These are phyloP conservation scores for Comarum palustre DNA, from an alignment of 306 rosid genomes.

Conservation along the genomic window DNA sequence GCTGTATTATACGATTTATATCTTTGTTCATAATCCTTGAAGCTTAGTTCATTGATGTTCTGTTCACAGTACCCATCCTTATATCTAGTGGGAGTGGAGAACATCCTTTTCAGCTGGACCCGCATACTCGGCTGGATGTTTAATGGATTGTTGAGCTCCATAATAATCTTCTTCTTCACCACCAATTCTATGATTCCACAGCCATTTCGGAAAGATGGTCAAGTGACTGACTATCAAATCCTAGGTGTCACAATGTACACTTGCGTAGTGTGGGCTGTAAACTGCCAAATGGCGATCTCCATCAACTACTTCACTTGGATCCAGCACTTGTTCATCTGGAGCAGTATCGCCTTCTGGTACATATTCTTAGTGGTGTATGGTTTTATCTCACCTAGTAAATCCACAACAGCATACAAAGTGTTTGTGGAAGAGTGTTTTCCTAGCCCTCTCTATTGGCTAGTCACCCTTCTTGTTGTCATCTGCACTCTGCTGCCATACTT, in stretches of 20 bases:
- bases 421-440: slow-evolving; percentile 74
- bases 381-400: slow-evolving; percentile 46
- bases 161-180: slow-evolving; percentile 69
- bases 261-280: slow-evolving; percentile 76
- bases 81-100: slow-evolving; percentile 73
- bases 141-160: slow-evolving; percentile 66
- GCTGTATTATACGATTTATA: not conserved
- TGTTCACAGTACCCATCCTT: slow-evolving; percentile 57
- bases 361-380: slow-evolving; percentile 64
- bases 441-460: slow-evolving; percentile 63
- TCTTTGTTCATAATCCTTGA: not conserved
- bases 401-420: slow-evolving; percentile 77
- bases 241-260: slow-evolving; percentile 77
- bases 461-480: slow-evolving; percentile 57
- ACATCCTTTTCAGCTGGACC: slow-evolving; percentile 78
- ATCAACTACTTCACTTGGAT: slow-evolving; percentile 93
- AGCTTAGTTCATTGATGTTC: slow-evolving; percentile 2
- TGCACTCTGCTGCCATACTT: slow-evolving; percentile 68
- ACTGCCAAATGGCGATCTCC: slow-evolving; percentile 86
- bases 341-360: slow-evolving; percentile 76
- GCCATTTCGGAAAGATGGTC: slow-evolving; percentile 68
- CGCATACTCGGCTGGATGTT: slow-evolving; percentile 79
- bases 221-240: slow-evolving; percentile 55
- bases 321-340: slow-evolving; percentile 86
- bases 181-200: slow-evolving; percentile 46